Evolutionary conservation across 1,284 basidiomycete genomes (phyloP), one percentile per base, ranked within the genome.

Genomic region (Schizopora paradoxa): DNA sequence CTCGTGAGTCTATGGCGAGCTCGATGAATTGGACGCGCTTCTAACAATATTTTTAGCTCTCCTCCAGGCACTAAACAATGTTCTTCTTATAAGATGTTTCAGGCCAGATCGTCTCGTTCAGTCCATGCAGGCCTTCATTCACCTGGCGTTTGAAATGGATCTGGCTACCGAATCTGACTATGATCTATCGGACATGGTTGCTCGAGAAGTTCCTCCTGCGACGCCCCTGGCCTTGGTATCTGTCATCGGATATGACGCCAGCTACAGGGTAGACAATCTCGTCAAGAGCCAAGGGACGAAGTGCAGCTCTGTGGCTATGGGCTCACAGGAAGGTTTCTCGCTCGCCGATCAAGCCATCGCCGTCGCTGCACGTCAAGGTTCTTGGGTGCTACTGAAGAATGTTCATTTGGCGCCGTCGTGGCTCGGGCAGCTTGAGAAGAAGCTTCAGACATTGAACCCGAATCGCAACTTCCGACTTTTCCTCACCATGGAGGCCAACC

Each of bases 301-400:
- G 23, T 94, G 90, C 51, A 73, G 82, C 0, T 89, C 91, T 1
- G 89, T 97, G 13, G 94, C 94, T 8, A 96, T 98, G 91, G 94
- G 94, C n/a, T 96, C 93, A 1, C 88, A 92, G 54, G 94, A 98
- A 73, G 93, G 94, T n/a, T 94, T 91, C 65, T 79, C 80, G 5
- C 74, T 92, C 2, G 94, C 94, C 4, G 94, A 98, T 58, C 91
- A 95, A 63, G 92, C 92, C 2, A 96, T 98, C 53, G 85, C 88
- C 16, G 68, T 83, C 18, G 93, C 93, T 19, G 88, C 91, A 11
- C 79, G 93, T 16, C 88, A 91, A 61, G 94, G 94, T 5, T 78
- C 86, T 10, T 95, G 92, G 92, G 93, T 97, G 1, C 71, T 97
- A 36, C 77, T 96, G 51, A 97, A 97, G 71, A 98, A 98, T 56